Percentiles rank a stretch among this genome's conserved stretches.
Evolutionary conservation across 208 protist genomes (phyloP).

Genomic region (Tritrichomonas musculus): DNA sequence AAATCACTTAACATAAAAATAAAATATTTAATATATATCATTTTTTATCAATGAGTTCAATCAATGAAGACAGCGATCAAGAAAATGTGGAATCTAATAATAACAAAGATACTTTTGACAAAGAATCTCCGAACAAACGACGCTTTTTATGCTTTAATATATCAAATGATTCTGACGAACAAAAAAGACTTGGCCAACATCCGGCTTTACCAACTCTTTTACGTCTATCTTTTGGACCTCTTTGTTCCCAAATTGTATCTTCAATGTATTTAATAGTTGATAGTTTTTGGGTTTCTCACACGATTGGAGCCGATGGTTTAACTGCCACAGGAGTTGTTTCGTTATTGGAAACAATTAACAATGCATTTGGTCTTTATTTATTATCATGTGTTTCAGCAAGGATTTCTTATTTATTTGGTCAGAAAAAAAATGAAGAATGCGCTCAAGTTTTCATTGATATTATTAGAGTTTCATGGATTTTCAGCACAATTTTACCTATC

Average conservation of each 20-base stretch:
- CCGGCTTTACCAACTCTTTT: neutral
- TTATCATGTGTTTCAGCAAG: neutral
- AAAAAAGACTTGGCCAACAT: neutral
- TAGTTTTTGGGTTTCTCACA: neutral
- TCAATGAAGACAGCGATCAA: too few relatives aligned
- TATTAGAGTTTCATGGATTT: neutral
- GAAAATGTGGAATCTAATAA: too few relatives aligned
- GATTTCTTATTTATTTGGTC: neutral
- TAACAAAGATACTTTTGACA: too few relatives aligned
- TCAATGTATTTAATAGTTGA: neutral
- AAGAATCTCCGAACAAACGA: too few relatives aligned
- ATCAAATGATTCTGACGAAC: too few relatives aligned
- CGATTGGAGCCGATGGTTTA: neutral
- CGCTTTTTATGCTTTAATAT: too few relatives aligned
- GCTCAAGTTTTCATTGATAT: neutral
- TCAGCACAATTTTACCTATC: neutral
- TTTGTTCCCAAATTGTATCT: neutral
- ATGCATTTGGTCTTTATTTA: neutral
- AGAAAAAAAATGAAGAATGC: neutral
- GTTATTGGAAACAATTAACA: neutral
- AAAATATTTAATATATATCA: too few relatives aligned
- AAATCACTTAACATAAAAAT: too few relatives aligned
- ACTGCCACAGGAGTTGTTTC: neutral
- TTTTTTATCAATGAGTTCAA: too few relatives aligned
- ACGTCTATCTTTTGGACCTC: neutral